Base-by-base conservation (phyloP, 2,329 filamentous ascomycete genomes). In the Bipolaris zeicola region DNA sequence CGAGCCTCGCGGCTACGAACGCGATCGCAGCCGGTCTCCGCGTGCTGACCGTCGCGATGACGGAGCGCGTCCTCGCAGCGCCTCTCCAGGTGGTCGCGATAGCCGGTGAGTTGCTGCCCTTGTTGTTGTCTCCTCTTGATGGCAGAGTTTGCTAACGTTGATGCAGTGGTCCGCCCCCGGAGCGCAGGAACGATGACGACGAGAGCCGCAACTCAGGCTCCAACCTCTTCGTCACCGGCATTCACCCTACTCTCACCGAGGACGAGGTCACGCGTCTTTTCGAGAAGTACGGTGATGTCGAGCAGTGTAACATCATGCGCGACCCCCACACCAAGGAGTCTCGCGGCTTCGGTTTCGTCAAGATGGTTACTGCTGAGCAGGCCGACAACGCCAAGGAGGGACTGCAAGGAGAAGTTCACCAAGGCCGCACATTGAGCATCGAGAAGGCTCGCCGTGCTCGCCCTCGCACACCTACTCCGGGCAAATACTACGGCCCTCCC, bases 271-370 rank as follows among this genome's bases (percentile, higher is more conserved):
- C 90, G 52, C 92, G 92, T 77, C 88, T 99, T 65, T 99, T 99
- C 74, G 92, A 97, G 81, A 99, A 98, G 81, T 98, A 98, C 73
- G 95, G 95, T 68, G 92, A 96, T 76, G 95, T 99, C 50, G 94
- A 98, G 81, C 98, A 96, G 81, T 98, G 94, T 82, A 96, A 97
- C 78, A 99, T 99, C 81, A 99, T 99, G 95, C 88, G 94, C 73
- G 95, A 99, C 75, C 95, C 95, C 61, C 95, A 99, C 79, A 96
- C 91, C 73, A 96, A 96, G 81, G 95, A 99, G 80, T 98, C 94
- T 68, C 95, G 95, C 79, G 95, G 95, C 66, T 99, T 99, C 67
- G 95, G 95, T 54, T 99, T 99, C 81, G 95, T 99, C 77, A 98
- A 99, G 83, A 98, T 99, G 94, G 88, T 92, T 59, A 96, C 92